Conservation (phyloP, 352 stramenopile species). For the Phytophthora citrophthora region DNA sequence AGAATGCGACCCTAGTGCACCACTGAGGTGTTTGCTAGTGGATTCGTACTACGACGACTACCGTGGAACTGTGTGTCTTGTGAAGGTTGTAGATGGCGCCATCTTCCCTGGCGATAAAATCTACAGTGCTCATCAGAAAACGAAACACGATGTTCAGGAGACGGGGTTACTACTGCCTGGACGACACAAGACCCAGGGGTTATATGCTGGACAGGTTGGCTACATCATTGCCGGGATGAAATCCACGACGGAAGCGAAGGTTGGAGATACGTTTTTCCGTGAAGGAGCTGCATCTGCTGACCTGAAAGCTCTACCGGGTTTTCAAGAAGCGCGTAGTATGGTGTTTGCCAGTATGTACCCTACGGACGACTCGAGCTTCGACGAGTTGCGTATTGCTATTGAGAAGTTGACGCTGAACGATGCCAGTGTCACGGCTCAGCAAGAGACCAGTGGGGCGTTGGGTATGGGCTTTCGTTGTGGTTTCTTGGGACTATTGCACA, state of each 20-base stretch:
- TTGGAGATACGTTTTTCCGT: slow-evolving; percentile 90
- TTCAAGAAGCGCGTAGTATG: slow-evolving; percentile 92
- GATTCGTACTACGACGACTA: slow-evolving; percentile 98
- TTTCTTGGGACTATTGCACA: slow-evolving; percentile 98
- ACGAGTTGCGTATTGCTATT: slow-evolving; percentile 96
- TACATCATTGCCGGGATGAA: slow-evolving; percentile 98
- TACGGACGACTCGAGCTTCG: slow-evolving; percentile 95
- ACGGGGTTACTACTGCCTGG: slow-evolving; percentile 94
- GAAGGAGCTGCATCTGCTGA: slow-evolving; percentile 49
- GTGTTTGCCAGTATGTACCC: slow-evolving; percentile 99
- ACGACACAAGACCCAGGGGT: slow-evolving; percentile 69
- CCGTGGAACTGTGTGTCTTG: slow-evolving; percentile 95
- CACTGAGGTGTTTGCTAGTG: slow-evolving; percentile 94
- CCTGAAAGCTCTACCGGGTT: slow-evolving; percentile 75
- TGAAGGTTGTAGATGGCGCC: slow-evolving; percentile 94
- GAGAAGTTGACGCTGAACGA: slow-evolving; percentile 98
- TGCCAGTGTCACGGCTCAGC: slow-evolving; percentile 94
- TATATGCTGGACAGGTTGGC: slow-evolving; percentile 95
- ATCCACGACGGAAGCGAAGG: slow-evolving; percentile 95
- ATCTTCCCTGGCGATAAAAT: slow-evolving; percentile 88
- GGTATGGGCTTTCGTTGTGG: slow-evolving; percentile 97
- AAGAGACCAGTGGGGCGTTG: slow-evolving; percentile 94
- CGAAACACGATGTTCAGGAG: slow-evolving; percentile 96
- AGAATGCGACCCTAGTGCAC: slow-evolving; percentile 53
- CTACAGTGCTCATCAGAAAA: slow-evolving; percentile 72